Evolutionary conservation across 2,329 filamentous ascomycete species (phyloP).

Genomic region (Tolypocladium tundrense): DNA sequence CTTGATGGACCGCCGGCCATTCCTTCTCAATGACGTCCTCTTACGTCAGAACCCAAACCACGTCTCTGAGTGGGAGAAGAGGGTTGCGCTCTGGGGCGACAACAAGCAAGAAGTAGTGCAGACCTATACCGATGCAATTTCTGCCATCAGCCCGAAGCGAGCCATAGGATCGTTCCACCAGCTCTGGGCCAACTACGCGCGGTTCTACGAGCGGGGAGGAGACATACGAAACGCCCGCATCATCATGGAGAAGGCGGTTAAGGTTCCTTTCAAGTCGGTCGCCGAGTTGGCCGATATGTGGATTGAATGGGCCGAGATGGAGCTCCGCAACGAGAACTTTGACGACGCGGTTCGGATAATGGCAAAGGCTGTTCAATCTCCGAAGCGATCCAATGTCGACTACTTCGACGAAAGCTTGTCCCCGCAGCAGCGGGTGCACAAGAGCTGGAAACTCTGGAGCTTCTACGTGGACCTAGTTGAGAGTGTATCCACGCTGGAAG

Average conservation of each 20-base stretch:
- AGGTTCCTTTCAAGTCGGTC: conserved; percentile 97
- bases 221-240: conserved; percentile 77
- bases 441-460: conserved; percentile 99
- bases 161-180: conserved; percentile 89
- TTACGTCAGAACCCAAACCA: conserved; percentile 94
- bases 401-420: conserved; percentile 94
- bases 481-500: conserved; percentile 80
- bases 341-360: conserved; percentile 91
- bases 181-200: conserved; percentile 93
- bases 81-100: conserved; percentile 88
- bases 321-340: conserved; percentile 90
- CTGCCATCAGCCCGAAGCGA: conserved; percentile 87
- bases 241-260: conserved; percentile 96
- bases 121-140: conserved; percentile 90
- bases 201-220: conserved; percentile 85
- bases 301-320: conserved; percentile 99
- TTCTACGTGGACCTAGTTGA: conserved; percentile 98
- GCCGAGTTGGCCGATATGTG: conserved; percentile 94
- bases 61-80: conserved; percentile 93
- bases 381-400: conserved; percentile 95
- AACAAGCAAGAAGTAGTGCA: conserved; percentile 87
- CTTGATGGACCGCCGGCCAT: conserved; percentile 91
- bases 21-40: conserved; percentile 91
- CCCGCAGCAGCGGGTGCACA: conserved; percentile 93
- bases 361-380: conserved; percentile 94